Percentiles rank a stretch among this genome's conserved stretches.
These are phyloP conservation scores for Alternaria triticimaculans DNA, from an alignment of 2,329 filamentous ascomycete species.

Conservation along the genomic window DNA sequence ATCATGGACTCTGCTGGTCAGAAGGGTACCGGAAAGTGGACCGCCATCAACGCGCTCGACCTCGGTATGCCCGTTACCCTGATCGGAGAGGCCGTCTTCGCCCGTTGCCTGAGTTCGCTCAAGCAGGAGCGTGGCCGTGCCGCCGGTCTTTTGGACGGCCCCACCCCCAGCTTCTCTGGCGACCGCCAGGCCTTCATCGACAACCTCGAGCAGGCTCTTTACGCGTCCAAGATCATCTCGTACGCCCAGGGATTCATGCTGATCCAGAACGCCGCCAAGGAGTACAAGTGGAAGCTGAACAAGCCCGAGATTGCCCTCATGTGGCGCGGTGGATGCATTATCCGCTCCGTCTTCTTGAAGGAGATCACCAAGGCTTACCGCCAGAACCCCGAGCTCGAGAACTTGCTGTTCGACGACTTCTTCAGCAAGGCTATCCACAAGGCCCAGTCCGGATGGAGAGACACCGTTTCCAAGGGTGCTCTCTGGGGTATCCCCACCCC, in stretches of 20 bases:
- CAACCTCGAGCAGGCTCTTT: slow-evolving; percentile 97
- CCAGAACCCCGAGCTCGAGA: slow-evolving; percentile 91
- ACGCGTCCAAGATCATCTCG: slow-evolving; percentile 99
- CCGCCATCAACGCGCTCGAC: slow-evolving; percentile 97
- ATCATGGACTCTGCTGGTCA: slow-evolving; percentile 98
- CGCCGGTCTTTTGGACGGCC: slow-evolving; percentile 78
- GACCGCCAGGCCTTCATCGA: slow-evolving; percentile 93
- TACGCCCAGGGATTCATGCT: slow-evolving; percentile 99
- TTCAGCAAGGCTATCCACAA: slow-evolving; percentile 99
- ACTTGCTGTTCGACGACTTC: slow-evolving; percentile 98
- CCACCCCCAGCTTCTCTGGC: slow-evolving; percentile 80
- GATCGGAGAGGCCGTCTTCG: slow-evolving; percentile 95
- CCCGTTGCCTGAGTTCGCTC: slow-evolving; percentile 90
- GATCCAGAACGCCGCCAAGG: slow-evolving; percentile 96
- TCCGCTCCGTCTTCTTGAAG: slow-evolving; percentile 99
- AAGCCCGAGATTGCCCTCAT: slow-evolving; percentile 99
- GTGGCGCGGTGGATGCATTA: slow-evolving; percentile 99
- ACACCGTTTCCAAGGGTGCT: slow-evolving; percentile 86
- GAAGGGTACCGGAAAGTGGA: slow-evolving; percentile 99
- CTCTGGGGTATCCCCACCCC: slow-evolving; percentile 95
- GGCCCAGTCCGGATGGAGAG: slow-evolving; percentile 69
- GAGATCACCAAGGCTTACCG: slow-evolving; percentile 97
- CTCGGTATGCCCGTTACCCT: slow-evolving; percentile 98
- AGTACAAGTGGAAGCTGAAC: slow-evolving; percentile 99
- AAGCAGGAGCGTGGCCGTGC: slow-evolving; percentile 92